Conservation (phyloP, 176 grass and related monocot species). For the Paspalum notatum region DNA sequence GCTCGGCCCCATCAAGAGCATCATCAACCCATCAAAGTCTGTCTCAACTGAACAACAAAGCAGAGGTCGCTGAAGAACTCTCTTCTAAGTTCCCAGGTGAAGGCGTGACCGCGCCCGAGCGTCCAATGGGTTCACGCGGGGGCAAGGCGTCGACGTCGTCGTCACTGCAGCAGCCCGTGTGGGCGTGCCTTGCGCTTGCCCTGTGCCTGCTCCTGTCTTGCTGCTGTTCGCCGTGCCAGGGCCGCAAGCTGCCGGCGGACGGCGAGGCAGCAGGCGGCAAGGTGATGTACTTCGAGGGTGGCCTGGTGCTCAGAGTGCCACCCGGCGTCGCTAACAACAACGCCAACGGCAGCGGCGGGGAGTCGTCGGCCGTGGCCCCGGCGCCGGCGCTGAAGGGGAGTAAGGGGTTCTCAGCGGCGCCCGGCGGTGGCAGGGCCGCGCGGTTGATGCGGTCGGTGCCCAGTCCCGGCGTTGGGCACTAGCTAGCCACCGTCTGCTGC, state of each 20-base stretch:
- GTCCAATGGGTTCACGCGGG: constrained; percentile 13
- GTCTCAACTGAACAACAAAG: neutral
- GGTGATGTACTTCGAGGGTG: constrained; percentile 44
- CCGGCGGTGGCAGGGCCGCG: constrained; percentile 12
- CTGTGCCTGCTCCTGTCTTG: constrained; percentile 40
- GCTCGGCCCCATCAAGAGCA: constrained; percentile 22
- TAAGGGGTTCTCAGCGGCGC: neutral
- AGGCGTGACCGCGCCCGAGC: no score
- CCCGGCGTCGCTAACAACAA: neutral
- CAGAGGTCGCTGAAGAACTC: no score
- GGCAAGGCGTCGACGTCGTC: neutral
- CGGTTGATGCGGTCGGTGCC: constrained; percentile 64
- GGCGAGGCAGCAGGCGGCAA: neutral
- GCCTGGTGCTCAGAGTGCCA: constrained; percentile 22
- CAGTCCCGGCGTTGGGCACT: constrained; percentile 68
- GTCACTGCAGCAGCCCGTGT: neutral
- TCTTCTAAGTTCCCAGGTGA: no score
- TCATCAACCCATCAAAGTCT: neutral
- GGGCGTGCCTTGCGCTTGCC: constrained; percentile 8
- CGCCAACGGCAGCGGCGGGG: neutral
- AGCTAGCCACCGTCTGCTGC: neutral
- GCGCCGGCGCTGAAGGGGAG: no score
- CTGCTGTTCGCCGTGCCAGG: constrained; percentile 25
- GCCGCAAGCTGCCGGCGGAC: constrained; percentile 27
- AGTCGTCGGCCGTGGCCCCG: neutral